Conservation (phyloP, 2,329 filamentous ascomycete species). For the Cytospora piceae region DNA sequence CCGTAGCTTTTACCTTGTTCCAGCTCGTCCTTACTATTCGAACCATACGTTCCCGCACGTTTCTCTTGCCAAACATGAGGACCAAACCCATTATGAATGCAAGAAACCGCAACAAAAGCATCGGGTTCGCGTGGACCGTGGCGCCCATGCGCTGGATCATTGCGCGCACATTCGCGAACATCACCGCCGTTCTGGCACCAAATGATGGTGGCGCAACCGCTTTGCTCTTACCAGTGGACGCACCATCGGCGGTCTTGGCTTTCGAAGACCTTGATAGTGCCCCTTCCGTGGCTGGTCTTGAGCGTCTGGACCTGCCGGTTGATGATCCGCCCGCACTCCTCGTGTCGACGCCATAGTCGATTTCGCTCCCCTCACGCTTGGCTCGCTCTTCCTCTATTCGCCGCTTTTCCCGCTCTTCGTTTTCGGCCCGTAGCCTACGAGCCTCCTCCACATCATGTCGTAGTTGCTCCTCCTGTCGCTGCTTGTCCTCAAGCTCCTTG, state of each 20-base stretch:
- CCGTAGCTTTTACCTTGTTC: slow-evolving; percentile 81
- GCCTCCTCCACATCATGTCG: slow-evolving; percentile 62
- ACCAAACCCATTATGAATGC: slow-evolving; percentile 81
- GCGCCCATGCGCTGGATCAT: slow-evolving; percentile 55
- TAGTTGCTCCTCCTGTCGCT: slow-evolving; percentile 60
- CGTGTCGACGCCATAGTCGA: slow-evolving; percentile 71
- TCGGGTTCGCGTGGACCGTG: slow-evolving; percentile 60
- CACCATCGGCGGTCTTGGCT: slow-evolving; percentile 22
- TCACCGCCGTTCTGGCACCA: slow-evolving; percentile 53
- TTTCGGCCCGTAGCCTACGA: slow-evolving; percentile 58
- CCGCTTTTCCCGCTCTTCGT: slow-evolving; percentile 58
- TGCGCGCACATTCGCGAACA: slow-evolving; percentile 56
- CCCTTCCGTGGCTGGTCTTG: slow-evolving; percentile 11
- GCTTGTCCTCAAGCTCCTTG: slow-evolving; percentile 62
- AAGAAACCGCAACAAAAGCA: slow-evolving; percentile 64
- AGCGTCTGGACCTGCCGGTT: slow-evolving; percentile 30
- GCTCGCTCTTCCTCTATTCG: slow-evolving; percentile 58
- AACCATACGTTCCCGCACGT: slow-evolving; percentile 74
- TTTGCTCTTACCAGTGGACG: slow-evolving; percentile 37
- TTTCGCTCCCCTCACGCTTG: slow-evolving; percentile 58
- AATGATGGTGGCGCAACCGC: slow-evolving; percentile 43
- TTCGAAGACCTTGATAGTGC: slow-evolving; percentile 23
- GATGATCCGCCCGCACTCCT: slow-evolving; percentile 44
- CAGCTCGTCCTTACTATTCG: slow-evolving; percentile 71
- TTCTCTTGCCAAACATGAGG: slow-evolving; percentile 73